phyloP scores from a whole-genome alignment of 164 flowering plant genomes.

The Tinospora cordifolia region DNA sequence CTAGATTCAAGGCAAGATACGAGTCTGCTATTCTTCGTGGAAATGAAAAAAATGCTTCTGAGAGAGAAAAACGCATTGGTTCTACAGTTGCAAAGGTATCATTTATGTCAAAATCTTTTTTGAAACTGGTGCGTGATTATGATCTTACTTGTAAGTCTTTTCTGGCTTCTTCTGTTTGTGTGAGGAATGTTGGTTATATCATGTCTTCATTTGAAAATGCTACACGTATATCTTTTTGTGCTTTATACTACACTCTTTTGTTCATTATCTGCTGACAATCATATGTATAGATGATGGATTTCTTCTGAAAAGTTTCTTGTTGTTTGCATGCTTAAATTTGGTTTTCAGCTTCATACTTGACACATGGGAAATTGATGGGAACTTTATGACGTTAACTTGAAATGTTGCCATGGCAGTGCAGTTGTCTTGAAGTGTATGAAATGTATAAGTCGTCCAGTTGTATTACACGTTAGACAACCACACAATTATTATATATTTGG shows the following conservation, averaged over 20 bases:
- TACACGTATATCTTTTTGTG: too few relatives aligned
- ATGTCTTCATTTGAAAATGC: too few relatives aligned
- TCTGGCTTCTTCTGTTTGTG: neutral
- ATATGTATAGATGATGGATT: neutral
- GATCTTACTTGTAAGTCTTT: neutral
- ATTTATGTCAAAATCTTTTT: neutral
- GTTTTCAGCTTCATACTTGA: neutral
- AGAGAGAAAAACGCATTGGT: slow-evolving; percentile 77
- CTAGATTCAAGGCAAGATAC: slow-evolving; percentile 73
- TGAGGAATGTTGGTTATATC: too few relatives aligned
- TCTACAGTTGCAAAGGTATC: slow-evolving; percentile 87
- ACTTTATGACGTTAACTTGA: too few relatives aligned
- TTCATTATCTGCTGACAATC: too few relatives aligned
- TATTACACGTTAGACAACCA: too few relatives aligned
- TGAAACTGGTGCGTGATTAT: neutral
- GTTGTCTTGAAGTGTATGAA: too few relatives aligned
- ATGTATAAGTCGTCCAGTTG: too few relatives aligned
- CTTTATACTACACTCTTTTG: too few relatives aligned
- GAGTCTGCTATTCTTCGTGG: slow-evolving; percentile 77
- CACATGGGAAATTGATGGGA: neutral
- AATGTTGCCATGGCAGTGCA: too few relatives aligned
- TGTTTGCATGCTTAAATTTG: neutral
- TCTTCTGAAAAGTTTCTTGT: neutral
- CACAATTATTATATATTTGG: too few relatives aligned
- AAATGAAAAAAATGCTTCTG: slow-evolving; percentile 87